Evolutionary conservation across 139 green algal genomes (phyloP), one percentile per base, ranked within the genome.

Genomic region (Chlamydomonas schloesseri): DNA sequence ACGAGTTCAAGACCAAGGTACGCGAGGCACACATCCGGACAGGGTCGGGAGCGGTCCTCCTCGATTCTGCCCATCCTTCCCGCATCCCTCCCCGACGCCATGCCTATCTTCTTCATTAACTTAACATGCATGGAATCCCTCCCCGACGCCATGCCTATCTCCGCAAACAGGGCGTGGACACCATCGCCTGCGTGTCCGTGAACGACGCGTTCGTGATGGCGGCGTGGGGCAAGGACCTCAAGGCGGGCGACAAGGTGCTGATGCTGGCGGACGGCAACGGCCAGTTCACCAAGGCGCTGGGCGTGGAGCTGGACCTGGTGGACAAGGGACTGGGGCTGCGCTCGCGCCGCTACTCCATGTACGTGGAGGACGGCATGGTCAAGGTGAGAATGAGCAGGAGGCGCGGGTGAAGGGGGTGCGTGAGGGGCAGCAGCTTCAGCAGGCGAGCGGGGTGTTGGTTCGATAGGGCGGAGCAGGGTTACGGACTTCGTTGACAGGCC

Each of bases 181-280:
- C 92, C 29, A 98, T 99, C 73, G 96, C 92, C 13, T 99, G 98
- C 90, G 89, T 99, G 24, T 93, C 93, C 26, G 98, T 99, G 9
- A 99, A 99, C 76, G 97, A 99, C 88, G 94, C 97, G 6, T 99
- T 99, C 88, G 97, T 99, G 20, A 97, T 98, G 96, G 92, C 97
- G 36, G 97, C 97, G 2, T 99, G 97, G 97, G 96, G 95, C 87
- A 98, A 99, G 91, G 89, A 78, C 37, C 87, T 94, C 55, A 60
- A 68, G 57, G n/a, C 31, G 3, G 93, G 92, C 36, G 96, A 94
- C 90, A 99, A 98, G 91, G 75, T 99, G 28, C 73, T 99, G 58
- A 96, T 99, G 96, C 91, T 99, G 70, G 98, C 98, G 23, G 97
- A 99, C 88, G 96, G 96, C 69, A 96, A 93, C 79, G 96, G 91